Base-by-base conservation (phyloP, 129 eudicot species). In the Pseudognaphalium luteoalbum region DNA sequence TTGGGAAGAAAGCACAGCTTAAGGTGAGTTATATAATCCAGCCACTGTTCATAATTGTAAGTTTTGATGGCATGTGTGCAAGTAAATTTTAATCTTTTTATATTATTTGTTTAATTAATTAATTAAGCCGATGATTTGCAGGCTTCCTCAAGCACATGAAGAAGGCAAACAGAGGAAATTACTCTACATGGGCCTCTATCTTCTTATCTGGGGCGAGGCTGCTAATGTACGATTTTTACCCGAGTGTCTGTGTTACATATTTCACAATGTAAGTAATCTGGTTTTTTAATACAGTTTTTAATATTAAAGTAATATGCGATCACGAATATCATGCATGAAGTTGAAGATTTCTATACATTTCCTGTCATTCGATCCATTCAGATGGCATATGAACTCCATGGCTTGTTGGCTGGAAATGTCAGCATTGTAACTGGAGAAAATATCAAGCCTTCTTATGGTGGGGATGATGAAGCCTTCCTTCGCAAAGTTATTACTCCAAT, bases 361-460 rank as follows among this genome's bases (percentile, higher is more conserved):
- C 39, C 52, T 66, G 44, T 59, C 77, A 47, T 50, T 50, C 19
- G 47, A 75, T 76, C 64, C 79, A 22, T 78, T 78, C 84, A 95
- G 99, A 95, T 95, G 99, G 99, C 99, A 56, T 95, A 87, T 78
- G 99, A 95, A 75, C 99, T 95, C 75, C 96, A 95, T 78, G 96
- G 99, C 35, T 87, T 95, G 72, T 77, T 95, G 82, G 99, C 99
- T 70, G 99, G 99, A 85, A 95, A 95, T 74, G 99, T 95, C 78
- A 95, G 99, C 91, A 91, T 95, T 78, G 99, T 95, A 21, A 95
- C 99, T 35, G 97, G 99, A 64, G 99, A 95, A 85, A 95, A 95
- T 81, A 89, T 95, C 78, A 95, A 95, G 88, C 97, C 99, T 72
- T 89, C 97, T 71, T 95, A 95, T 87, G 99, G 99, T 28, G 99